A percentile compares a stretch with the other conserved stretches of the same genome.
phyloP scores from a whole-genome alignment of 129 eudicot genomes.

The Mikania micrantha region DNA sequence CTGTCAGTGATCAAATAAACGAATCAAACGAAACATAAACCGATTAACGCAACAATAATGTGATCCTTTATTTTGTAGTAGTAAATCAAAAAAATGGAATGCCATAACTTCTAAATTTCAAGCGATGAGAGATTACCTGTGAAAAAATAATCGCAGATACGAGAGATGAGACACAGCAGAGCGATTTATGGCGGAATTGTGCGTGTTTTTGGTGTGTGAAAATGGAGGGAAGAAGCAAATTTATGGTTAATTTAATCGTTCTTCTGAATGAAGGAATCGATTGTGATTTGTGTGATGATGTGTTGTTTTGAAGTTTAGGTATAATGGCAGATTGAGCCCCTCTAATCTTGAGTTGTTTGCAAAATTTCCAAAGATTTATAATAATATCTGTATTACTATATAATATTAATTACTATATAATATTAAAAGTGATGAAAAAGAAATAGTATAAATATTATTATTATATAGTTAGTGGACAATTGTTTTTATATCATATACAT shows the following conservation, averaged over 20 bases:
- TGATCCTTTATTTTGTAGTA: not conserved
- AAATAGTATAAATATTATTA: too few species aligned
- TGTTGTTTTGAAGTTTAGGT: not conserved
- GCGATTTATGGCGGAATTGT: slow-evolving; percentile 10
- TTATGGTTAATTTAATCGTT: slow-evolving; percentile 11
- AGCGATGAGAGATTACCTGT: slow-evolving; percentile 6
- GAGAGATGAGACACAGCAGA: not conserved
- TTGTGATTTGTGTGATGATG: not conserved
- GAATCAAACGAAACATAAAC: not conserved
- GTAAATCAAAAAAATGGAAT: not conserved
- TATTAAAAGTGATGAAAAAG: too few species aligned
- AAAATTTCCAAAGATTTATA: too few species aligned
- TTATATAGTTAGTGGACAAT: too few species aligned
- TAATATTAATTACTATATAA: too few species aligned
- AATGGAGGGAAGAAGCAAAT: slow-evolving; percentile 9
- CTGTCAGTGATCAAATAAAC: not conserved
- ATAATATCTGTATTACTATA: too few species aligned
- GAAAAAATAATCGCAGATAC: not conserved
- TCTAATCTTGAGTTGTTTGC: not conserved
- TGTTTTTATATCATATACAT: too few species aligned
- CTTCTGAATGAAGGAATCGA: slow-evolving; percentile 17
- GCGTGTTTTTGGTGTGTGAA: slow-evolving; percentile 17
- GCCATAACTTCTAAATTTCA: not conserved
- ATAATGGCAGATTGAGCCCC: not conserved
- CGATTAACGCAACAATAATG: not conserved